Evolutionary conservation across 495 filamentous ascomycete species (phyloP).

Genomic region (Collariella sp.): DNA sequence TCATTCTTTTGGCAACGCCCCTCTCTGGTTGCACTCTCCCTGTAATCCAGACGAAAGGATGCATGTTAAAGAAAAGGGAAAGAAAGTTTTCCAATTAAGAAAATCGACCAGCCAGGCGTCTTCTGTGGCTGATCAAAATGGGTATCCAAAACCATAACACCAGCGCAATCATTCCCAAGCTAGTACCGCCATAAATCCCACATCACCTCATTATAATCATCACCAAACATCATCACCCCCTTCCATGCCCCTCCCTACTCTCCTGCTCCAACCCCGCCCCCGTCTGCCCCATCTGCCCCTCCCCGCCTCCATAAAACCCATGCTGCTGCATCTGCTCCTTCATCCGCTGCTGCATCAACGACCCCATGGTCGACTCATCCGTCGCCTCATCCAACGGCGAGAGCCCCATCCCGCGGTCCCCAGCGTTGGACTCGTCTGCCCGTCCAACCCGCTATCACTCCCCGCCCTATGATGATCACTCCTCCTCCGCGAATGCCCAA

Average conservation of each 20-base stretch:
- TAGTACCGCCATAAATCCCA: no score
- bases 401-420: conserved; percentile 1
- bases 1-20: no score
- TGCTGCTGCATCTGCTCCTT: conserved; percentile 12
- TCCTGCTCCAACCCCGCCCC: conserved; percentile 16
- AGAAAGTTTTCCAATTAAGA: background rate
- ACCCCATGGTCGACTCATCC: conserved; percentile 10
- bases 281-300: conserved; percentile 28
- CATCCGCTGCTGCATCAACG: no score
- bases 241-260: background rate
- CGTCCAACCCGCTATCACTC: background rate
- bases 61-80: background rate
- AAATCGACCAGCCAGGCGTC: background rate
- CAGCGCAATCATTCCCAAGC: no score
- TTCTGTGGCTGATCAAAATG: background rate
- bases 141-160: conserved; percentile 9
- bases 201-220: background rate
- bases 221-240: background rate
- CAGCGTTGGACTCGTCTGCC: background rate
- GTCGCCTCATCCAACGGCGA: conserved; percentile 26
- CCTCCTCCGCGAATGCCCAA: conserved; percentile 9
- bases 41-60: no score
- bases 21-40: no score
- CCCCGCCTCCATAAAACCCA: conserved; percentile 29
- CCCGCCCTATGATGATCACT: conserved; percentile 7